Evolutionary conservation across 2,329 filamentous ascomycete species (phyloP), one percentile per base, ranked within the genome.

Genomic region (Talaromyces verruculosus): DNA sequence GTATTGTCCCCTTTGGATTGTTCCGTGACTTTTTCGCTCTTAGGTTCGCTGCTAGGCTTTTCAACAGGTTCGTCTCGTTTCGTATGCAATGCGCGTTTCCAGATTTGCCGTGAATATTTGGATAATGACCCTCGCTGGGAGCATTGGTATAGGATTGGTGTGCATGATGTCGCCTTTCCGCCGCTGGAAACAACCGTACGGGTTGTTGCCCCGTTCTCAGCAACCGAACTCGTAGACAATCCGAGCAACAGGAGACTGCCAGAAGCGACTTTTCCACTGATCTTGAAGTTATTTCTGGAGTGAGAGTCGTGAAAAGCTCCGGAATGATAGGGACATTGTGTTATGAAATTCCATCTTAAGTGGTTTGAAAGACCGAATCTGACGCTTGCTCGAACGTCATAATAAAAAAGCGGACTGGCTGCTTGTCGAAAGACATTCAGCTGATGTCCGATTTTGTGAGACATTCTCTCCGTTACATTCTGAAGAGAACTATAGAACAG

Each of bases 191-290:
- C 71, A 19, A 74, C 72, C 33, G 73, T 71, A 65, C 75, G 68
- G 25, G 74, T 72, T 33, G 75, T 72, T 33, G 72, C 71, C 68
- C 78, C 77, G 28, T 75, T 74, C 19, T 73, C 73, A 43, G 74
- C 65, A 30, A 67, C 66, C 11, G 73, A 76, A 39, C 69, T 75
- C 25, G 76, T 73, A 30, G 74, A 77, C 5, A 72, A 75, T 19
- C 84, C 82, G 60, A 86, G 73, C 17, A 87, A 80, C 30, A 87
- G 76, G 41, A 87, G 77, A 5, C 85, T 82, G 28, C 85, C 83
- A 1, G 85, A 86, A 39, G 84, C 83, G 71, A 85, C 84, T 71
- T 82, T 84, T 66, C 80, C 81, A 11, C 81, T 82, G 28, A 82
- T 76, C 72, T 83, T 79, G 65, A 76, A 74, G 71, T 75, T 28